Conservation (phyloP, 2,329 filamentous ascomycete species). For the Exophiala bonariae region DNA sequence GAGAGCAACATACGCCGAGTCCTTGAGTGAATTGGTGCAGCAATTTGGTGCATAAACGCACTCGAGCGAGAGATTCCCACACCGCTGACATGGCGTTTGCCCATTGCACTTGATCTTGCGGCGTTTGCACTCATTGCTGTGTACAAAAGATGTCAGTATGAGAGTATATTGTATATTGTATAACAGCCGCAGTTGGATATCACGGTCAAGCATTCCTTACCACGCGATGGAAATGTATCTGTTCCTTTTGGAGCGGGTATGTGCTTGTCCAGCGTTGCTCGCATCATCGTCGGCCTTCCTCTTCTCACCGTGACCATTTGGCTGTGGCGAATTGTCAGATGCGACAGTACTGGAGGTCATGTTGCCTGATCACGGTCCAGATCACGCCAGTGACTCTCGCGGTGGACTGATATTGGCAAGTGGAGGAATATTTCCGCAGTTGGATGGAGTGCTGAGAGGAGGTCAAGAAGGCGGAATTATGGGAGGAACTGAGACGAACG, state of each 20-base stretch:
- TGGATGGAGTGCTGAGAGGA: background rate
- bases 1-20: slow-evolving; percentile 65
- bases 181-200: background rate
- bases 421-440: slow-evolving; percentile 22
- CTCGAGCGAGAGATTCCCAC: slow-evolving; percentile 63
- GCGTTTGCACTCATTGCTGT: slow-evolving; percentile 64
- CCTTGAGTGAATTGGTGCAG: slow-evolving; percentile 78
- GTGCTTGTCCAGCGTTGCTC: slow-evolving; percentile 15
- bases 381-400: too few relatives aligned
- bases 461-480: slow-evolving; percentile 7
- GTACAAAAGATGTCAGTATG: slow-evolving; percentile 16
- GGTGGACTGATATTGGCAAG: background rate
- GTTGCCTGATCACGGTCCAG: slow-evolving; percentile 1
- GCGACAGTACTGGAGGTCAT: slow-evolving; percentile 20
- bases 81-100: slow-evolving; percentile 64
- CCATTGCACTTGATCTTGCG: slow-evolving; percentile 69
- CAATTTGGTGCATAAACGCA: slow-evolving; percentile 67
- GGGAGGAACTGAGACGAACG: background rate
- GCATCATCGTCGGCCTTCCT: slow-evolving; percentile 22
- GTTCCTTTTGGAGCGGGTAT: slow-evolving; percentile 61
- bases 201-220: slow-evolving; percentile 38
- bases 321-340: slow-evolving; percentile 20
- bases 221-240: slow-evolving; percentile 68
- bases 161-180: background rate
- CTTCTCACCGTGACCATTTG: slow-evolving; percentile 22